phyloP scores from a whole-genome alignment of 192 early-diverging fungal genomes.

The Backusella tarrabulga region DNA sequence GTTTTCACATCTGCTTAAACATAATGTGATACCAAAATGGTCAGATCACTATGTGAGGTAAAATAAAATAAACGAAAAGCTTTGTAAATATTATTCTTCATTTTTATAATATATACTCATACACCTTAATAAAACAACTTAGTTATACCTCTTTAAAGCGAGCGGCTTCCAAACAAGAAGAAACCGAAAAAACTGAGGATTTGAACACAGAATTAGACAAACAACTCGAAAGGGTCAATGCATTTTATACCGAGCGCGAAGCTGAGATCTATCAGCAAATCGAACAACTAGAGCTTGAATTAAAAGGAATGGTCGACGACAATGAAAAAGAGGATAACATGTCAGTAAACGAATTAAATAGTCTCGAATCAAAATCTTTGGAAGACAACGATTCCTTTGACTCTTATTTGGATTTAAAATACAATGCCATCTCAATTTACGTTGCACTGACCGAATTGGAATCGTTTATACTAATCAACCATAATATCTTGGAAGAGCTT shows the following conservation, averaged over 20 bases:
- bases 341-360: neutral
- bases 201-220: neutral
- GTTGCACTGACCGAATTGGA: neutral
- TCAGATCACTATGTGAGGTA: neutral
- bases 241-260: neutral
- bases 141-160: neutral
- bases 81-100: too few relatives aligned
- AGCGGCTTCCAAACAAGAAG: neutral
- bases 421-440: neutral
- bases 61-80: neutral
- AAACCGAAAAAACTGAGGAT: neutral
- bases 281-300: neutral
- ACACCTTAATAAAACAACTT: neutral
- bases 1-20: neutral
- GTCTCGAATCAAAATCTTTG: neutral
- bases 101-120: too few relatives aligned
- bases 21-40: slow-evolving; percentile 2
- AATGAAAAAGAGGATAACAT: neutral
- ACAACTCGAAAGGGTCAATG: neutral
- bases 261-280: neutral
- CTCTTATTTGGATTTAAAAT: neutral
- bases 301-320: neutral
- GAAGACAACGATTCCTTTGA: neutral
- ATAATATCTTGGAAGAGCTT: neutral
- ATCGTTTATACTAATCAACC: neutral